Evolutionary conservation across 306 rosid genomes (phyloP).

Genomic region (Prinsepia uniflora): DNA sequence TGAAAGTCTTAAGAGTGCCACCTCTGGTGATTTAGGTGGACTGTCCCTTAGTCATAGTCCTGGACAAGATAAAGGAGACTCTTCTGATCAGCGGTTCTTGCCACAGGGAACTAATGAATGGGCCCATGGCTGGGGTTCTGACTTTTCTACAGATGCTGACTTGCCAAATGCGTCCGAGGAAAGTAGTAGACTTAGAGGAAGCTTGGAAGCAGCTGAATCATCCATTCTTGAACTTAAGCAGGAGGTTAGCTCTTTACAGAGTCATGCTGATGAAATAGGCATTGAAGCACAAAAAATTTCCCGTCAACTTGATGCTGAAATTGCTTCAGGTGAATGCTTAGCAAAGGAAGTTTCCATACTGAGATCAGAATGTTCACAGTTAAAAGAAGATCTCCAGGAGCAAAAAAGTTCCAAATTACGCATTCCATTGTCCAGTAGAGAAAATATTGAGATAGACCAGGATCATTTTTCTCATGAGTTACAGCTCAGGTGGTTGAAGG

Average conservation of each 20-base stretch:
- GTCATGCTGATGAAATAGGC: conserved; percentile 72
- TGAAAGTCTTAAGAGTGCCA: conserved; percentile 72
- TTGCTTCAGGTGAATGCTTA: conserved; percentile 70
- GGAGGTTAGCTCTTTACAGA: conserved; percentile 63
- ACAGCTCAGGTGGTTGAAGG: conserved; percentile 60
- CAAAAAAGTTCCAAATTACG: conserved; percentile 44
- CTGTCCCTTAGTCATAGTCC: conserved; percentile 56
- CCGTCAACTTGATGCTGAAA: conserved; percentile 70
- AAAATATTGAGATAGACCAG: conserved; percentile 39
- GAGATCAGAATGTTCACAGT: conserved; percentile 70
- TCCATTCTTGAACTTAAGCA: conserved; percentile 69
- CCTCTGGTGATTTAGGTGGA: conserved; percentile 67
- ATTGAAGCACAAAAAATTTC: conserved; percentile 55
- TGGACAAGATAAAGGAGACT: conserved; percentile 64
- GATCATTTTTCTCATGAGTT: conserved; percentile 43
- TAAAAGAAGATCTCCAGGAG: conserved; percentile 69
- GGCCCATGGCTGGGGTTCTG: conserved; percentile 73
- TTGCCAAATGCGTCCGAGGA: conserved; percentile 64
- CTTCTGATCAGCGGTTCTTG: conserved; percentile 44
- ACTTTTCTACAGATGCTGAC: conserved; percentile 52
- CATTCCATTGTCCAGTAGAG: conserved; percentile 40
- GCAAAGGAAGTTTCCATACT: conserved; percentile 63
- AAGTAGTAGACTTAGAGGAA: conserved; percentile 54
- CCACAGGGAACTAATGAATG: conserved; percentile 54
- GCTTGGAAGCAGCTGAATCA: conserved; percentile 70